Percentiles rank a stretch among this genome's conserved stretches.
Conservation (phyloP, 345 rosid genomes). For the Hirschfeldia incana region DNA sequence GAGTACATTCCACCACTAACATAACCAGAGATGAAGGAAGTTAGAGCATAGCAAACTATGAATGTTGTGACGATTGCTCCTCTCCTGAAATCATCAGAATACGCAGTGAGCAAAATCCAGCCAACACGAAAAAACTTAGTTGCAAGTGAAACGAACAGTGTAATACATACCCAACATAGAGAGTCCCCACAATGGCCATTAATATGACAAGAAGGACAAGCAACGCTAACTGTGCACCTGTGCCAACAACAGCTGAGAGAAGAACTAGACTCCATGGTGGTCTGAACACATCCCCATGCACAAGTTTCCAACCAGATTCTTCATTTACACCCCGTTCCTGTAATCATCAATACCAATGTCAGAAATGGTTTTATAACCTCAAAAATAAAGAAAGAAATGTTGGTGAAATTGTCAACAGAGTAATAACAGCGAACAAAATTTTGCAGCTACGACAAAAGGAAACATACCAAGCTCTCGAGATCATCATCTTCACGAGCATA, state of each 20-base stretch:
- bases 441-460: constrained; percentile 19
- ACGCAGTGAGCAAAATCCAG: constrained; percentile 11
- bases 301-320: constrained; percentile 99
- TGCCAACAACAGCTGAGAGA: constrained; percentile 92
- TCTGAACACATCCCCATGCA: constrained; percentile 95
- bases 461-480: constrained; percentile 79
- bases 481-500: constrained; percentile 97
- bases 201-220: constrained; percentile 93
- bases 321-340: constrained; percentile 98
- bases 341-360: constrained; percentile 10
- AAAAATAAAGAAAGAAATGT: background rate
- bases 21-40: constrained; percentile 95
- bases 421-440: background rate
- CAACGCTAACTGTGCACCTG: constrained; percentile 91
- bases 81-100: constrained; percentile 62
- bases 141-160: constrained; percentile 20
- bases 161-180: constrained; percentile 78
- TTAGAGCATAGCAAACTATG: constrained; percentile 93
- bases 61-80: constrained; percentile 99
- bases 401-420: constrained; percentile 10
- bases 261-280: constrained; percentile 65
- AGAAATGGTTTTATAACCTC: constrained; percentile 21
- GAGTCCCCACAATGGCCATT: constrained; percentile 84
- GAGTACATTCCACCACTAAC: constrained; percentile 99
- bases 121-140: background rate